These are phyloP conservation scores for Russula ochroleuca DNA, from an alignment of 768 basidiomycete species.

Conservation along the genomic window DNA sequence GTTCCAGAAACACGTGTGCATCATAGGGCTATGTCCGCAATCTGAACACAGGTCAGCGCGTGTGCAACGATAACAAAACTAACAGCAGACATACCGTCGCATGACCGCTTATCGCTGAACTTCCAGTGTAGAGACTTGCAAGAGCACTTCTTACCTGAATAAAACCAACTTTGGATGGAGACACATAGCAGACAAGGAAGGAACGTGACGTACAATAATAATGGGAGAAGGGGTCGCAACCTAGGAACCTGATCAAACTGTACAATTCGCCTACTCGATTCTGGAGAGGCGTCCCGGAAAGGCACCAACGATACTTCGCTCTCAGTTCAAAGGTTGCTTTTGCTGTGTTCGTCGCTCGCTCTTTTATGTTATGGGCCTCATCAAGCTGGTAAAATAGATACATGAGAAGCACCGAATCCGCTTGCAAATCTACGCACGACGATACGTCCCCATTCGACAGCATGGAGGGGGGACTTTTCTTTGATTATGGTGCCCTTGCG, in stretches of 20 bases:
- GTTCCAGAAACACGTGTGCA: conserved; percentile 95
- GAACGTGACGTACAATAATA: conserved; percentile 69
- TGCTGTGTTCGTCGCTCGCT: conserved; percentile 89
- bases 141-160: conserved; percentile 76
- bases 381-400: conserved; percentile 54
- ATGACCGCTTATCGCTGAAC: conserved; percentile 76
- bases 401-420: conserved; percentile 11
- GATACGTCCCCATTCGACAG: conserved; percentile 78
- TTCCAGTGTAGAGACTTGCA: conserved; percentile 97
- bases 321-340: conserved; percentile 92
- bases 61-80: conserved; percentile 3
- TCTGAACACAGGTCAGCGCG: conserved; percentile 40
- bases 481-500: conserved; percentile 78
- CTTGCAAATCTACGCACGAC: conserved; percentile 61
- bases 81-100: conserved; percentile 60
- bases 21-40: conserved; percentile 82
- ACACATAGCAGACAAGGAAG: background rate
- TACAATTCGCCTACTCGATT: conserved; percentile 99
- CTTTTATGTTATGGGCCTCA: conserved; percentile 98
- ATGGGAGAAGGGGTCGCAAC: conserved; percentile 87
- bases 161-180: conserved; percentile 11
- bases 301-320: conserved; percentile 84
- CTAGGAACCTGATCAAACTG: conserved; percentile 86
- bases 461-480: conserved; percentile 82
- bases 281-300: conserved; percentile 94